These are phyloP conservation scores for Panicum hallii DNA, from an alignment of 202 grass and related monocot genomes.

Conservation along the genomic window DNA sequence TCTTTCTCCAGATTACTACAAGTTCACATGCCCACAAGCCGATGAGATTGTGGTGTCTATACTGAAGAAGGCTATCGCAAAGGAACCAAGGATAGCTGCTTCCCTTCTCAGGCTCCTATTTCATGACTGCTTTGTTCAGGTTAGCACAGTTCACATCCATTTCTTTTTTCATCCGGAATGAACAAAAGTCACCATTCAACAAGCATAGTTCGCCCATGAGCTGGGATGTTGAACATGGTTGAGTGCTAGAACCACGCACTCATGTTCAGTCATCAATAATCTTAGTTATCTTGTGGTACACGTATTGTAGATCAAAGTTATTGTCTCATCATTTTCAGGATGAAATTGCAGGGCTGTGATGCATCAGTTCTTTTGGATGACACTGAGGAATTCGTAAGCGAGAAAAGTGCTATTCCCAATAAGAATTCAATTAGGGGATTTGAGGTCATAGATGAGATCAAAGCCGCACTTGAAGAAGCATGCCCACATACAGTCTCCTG, in stretches of 20 bases:
- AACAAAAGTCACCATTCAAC: not conserved
- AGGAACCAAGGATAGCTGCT: conserved; percentile 66
- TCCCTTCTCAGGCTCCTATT: conserved; percentile 85
- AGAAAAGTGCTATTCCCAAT: conserved; percentile 75
- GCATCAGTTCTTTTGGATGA: conserved; percentile 80
- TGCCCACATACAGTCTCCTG: conserved; percentile 81
- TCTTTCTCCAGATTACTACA: conserved; percentile 72
- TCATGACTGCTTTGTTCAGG: conserved; percentile 88
- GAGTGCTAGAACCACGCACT: conserved; percentile 1
- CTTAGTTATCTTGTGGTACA: not conserved
- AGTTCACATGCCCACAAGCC: conserved; percentile 68
- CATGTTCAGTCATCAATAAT: not conserved
- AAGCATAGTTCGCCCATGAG: not conserved
- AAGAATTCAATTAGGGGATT: conserved; percentile 82
- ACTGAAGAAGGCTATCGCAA: conserved; percentile 63
- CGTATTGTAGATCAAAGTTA: not conserved
- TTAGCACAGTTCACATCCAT: conserved; percentile 32
- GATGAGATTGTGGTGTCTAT: conserved; percentile 75
- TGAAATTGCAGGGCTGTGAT: conserved; percentile 71
- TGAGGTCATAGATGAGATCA: conserved; percentile 85
- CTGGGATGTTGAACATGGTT: not conserved
- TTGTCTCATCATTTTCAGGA: not conserved
- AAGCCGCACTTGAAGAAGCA: conserved; percentile 73
- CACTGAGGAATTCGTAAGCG: conserved; percentile 53
- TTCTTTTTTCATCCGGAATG: not conserved